A percentile compares a stretch with the other conserved stretches of the same genome.
These are phyloP conservation scores for Pythium monospermum DNA, from an alignment of 352 stramenopile genomes.

Conservation along the genomic window DNA sequence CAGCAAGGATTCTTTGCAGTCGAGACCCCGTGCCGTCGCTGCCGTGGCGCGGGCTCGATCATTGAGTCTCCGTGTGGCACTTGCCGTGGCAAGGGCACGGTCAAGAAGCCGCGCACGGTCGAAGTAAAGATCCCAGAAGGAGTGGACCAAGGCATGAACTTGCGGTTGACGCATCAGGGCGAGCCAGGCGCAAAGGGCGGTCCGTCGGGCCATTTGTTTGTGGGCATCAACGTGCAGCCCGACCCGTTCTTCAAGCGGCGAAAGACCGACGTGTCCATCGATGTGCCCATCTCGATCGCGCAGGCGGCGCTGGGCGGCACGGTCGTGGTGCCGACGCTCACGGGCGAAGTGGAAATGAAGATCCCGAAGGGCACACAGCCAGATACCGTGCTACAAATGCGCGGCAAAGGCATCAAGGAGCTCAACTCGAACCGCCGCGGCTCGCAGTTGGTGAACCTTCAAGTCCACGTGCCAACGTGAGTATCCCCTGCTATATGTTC, in stretches of 20 bases:
- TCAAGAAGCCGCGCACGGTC: slow-evolving; percentile 91
- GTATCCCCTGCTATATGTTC: neutral
- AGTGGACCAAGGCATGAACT: slow-evolving; percentile 95
- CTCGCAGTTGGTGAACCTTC: slow-evolving; percentile 96
- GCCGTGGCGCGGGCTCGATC: slow-evolving; percentile 70
- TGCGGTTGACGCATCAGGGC: slow-evolving; percentile 91
- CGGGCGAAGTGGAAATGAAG: slow-evolving; percentile 97
- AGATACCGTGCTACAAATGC: slow-evolving; percentile 94
- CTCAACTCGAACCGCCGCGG: slow-evolving; percentile 90
- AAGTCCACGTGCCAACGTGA: slow-evolving; percentile 94
- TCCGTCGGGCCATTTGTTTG: slow-evolving; percentile 91
- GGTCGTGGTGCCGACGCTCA: slow-evolving; percentile 96
- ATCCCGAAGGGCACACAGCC: slow-evolving; percentile 93
- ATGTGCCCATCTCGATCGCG: slow-evolving; percentile 91
- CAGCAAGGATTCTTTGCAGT: slow-evolving; percentile 89
- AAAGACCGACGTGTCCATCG: slow-evolving; percentile 92
- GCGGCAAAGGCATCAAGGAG: slow-evolving; percentile 95
- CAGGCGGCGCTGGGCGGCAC: slow-evolving; percentile 92
- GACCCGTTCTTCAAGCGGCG: slow-evolving; percentile 96
- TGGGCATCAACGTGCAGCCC: slow-evolving; percentile 91
- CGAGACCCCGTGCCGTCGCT: slow-evolving; percentile 80
- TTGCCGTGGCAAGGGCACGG: slow-evolving; percentile 71
- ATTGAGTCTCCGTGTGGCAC: slow-evolving; percentile 80
- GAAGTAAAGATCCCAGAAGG: slow-evolving; percentile 93
- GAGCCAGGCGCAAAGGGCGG: slow-evolving; percentile 82